Evolutionary conservation across 148 eudicot genomes (phyloP), one percentile per base, ranked within the genome.

Genomic region (Chenopodium album): DNA sequence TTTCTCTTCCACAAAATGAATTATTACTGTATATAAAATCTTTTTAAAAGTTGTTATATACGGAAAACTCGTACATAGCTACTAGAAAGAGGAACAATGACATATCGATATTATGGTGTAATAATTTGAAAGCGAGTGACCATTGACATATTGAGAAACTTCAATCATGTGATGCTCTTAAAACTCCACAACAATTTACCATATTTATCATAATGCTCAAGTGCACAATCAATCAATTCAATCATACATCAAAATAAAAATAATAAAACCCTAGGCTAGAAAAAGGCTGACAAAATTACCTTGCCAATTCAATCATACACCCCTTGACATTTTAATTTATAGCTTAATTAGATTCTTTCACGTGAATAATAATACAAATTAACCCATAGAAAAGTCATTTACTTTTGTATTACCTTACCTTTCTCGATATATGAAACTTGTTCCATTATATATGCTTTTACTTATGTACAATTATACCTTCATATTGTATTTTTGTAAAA

Each of bases 291-390:
- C 59, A 23, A 23, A 5, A 46, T 44, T 23, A 48, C 26, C 1
- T 22, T 9, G 54, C 31, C 75, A 22, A 64, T 65, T 78, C 72
- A 78, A 78, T 67, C 62, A 66, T 29, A 50, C 66, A 79, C 26
- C 63, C 32, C 19, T 73, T 56, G 17, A 41, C 56, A 23, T 72
- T 72, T n/a, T 20, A 64, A 62, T 28, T 69, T 17, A 17, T 23
- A 26, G 26, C 26, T 26, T 26, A 26, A 26, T 26, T 26, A 79
- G 78, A 64, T 74, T 73, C 65, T 73, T 65, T 73, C 83, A 80
- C 69, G 83, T 80, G 46, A 64, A 48, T 37, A 28, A 8, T 11
- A 26, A 44, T 54, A 75, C 77, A 78, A 65, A 67, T n/a, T 12
- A 48, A 3, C 7, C 20, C 44, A 75, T 75, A 59, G 19, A 50